A percentile compares a stretch with the other conserved stretches of the same genome.
Conservation (phyloP, 179 eudicot species). For the Beta lomatogona region DNA sequence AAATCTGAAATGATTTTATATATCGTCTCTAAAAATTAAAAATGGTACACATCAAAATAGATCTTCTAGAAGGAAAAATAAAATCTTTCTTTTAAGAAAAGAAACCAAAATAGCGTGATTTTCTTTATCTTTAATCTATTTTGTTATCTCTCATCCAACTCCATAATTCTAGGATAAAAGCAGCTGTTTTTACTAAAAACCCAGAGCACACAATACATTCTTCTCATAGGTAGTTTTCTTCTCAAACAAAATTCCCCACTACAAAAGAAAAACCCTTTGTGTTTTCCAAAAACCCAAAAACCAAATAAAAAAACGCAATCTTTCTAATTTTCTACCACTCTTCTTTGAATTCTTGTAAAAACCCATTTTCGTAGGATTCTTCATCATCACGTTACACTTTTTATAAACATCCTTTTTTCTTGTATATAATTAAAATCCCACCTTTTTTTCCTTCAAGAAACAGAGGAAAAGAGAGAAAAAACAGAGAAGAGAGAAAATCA, state of each 20-base stretch:
- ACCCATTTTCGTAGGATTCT: background rate
- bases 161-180: slow-evolving; percentile 6
- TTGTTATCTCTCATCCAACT: background rate
- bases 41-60: background rate
- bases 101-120: slow-evolving; percentile 8
- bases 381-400: background rate
- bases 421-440: too few relatives aligned
- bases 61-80: slow-evolving; percentile 3
- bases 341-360: too few relatives aligned
- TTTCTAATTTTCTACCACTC: background rate
- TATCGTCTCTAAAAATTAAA: background rate
- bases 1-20: background rate
- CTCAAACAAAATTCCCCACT: background rate
- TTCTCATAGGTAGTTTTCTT: background rate
- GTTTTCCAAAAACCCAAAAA: background rate
- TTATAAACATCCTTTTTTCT: background rate
- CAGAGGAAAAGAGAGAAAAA: background rate
- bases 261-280: background rate
- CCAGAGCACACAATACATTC: background rate
- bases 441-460: background rate
- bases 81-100: background rate
- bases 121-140: background rate
- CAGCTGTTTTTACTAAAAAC: background rate
- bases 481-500: background rate
- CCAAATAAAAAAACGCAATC: background rate